Conservation (phyloP, 2,329 filamentous ascomycete species). For the Phialophora chinensis region DNA sequence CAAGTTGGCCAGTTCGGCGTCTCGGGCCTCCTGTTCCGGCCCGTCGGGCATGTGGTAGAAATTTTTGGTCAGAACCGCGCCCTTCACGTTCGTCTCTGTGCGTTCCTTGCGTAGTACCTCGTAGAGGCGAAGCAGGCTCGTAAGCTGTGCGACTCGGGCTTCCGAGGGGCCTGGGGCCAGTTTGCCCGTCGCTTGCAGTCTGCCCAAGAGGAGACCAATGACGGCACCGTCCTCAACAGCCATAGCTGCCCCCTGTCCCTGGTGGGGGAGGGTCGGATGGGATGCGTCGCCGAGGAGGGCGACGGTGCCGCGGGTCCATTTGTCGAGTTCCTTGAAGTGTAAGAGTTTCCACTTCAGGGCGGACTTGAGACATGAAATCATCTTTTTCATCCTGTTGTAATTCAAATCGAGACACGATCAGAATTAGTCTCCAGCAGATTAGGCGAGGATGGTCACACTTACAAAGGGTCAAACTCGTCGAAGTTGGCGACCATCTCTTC, state of each 20-base stretch:
- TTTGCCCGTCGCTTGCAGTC: too few relatives aligned
- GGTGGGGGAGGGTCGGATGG: slow-evolving; percentile 69
- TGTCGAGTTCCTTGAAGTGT: slow-evolving; percentile 65
- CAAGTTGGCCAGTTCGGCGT: slow-evolving; percentile 16
- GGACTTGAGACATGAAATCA: slow-evolving; percentile 27
- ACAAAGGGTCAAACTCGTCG: slow-evolving; percentile 30
- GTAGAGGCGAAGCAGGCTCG: too few relatives aligned
- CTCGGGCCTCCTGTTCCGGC: background rate
- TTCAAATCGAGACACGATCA: background rate
- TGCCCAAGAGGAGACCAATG: too few relatives aligned
- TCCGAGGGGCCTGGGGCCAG: too few relatives aligned
- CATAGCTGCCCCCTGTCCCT: slow-evolving; percentile 43
- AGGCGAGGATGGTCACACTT: background rate
- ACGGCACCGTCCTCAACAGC: too few relatives aligned
- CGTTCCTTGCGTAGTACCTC: slow-evolving; percentile 29
- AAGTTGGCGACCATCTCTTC: slow-evolving; percentile 30
- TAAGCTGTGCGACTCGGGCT: too few relatives aligned
- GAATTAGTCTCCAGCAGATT: background rate
- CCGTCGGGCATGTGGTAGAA: slow-evolving; percentile 40
- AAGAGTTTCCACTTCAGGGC: slow-evolving; percentile 59
- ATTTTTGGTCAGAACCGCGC: slow-evolving; percentile 48
- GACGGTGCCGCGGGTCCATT: slow-evolving; percentile 49
- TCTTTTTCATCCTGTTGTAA: slow-evolving; percentile 19
- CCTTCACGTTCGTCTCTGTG: slow-evolving; percentile 50
- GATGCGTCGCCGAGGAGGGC: slow-evolving; percentile 70